Conservation (phyloP, 176 grass and related monocot genomes). For the Saccharum officinarum region DNA sequence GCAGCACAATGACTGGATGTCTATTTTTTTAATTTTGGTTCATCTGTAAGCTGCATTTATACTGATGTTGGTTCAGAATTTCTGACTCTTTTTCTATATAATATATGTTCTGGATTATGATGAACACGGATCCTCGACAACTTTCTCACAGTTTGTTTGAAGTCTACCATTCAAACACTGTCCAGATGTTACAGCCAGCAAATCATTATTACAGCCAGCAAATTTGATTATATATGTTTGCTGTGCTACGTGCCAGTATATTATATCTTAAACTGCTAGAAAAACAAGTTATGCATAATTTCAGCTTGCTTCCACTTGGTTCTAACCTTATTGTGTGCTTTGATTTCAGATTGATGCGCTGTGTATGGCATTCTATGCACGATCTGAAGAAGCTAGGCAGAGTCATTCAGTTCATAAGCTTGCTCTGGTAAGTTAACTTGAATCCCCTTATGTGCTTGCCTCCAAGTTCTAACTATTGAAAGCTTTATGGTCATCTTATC, state of each 20-base stretch:
- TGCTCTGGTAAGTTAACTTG: constrained; percentile 67
- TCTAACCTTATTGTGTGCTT: constrained; percentile 21
- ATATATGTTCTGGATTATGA: not conserved
- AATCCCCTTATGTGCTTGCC: constrained; percentile 12
- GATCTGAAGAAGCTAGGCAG: constrained; percentile 96
- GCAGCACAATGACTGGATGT: not conserved
- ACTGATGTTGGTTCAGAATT: not conserved
- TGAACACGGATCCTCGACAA: not conserved
- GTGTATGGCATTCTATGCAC: constrained; percentile 96
- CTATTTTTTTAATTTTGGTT: not conserved
- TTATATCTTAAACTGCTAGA: not conserved
- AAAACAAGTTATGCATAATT: constrained; percentile 10
- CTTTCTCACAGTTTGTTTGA: not conserved
- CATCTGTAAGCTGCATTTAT: not conserved
- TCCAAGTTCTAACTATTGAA: constrained; percentile 26
- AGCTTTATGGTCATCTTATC: constrained; percentile 2
- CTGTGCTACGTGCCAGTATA: constrained; percentile 4
- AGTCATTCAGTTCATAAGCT: constrained; percentile 97
- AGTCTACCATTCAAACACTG: not conserved
- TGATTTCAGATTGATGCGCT: constrained; percentile 86
- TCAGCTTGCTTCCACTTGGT: constrained; percentile 33
- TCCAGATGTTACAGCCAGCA: not conserved
- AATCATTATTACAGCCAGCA: constrained; percentile 1
- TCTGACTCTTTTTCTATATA: not conserved
- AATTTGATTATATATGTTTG: not conserved